Evolutionary conservation across 345 rosid genomes (phyloP), one percentile per base, ranked within the genome.

Genomic region (Geranium rotundifolium): DNA sequence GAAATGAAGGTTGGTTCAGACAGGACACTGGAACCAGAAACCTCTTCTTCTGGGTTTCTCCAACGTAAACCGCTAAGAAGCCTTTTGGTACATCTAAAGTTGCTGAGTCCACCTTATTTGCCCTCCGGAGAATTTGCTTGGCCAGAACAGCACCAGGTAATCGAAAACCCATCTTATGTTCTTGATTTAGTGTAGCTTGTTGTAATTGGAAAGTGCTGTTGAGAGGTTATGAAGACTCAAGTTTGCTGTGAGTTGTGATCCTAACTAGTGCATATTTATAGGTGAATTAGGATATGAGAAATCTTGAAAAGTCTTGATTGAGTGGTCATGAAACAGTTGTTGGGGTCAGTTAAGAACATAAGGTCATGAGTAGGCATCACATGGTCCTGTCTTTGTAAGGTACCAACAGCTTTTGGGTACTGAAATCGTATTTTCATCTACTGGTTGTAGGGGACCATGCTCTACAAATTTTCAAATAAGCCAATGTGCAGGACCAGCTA

Each of bases 1-100:
- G 73, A 57, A 79, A 73, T 29, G 73, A 71, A 66, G 76, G 74
- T n/a, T 73, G 80, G 19, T 76, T 76, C 61, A 79, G 39, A 18
- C 41, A 68, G 10, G 81, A 62, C 20, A 79, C 57, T 0, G 79
- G 81, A 41, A 76, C 63, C 20, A 69, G 29, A 20, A 57, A 74
- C 14, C 79, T 31, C 54, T 63, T 76, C 63, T 27, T 71, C 34
- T 72, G 68, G n/a, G 49, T 65, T 30, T 80, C 69, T 7, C 76
- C 76, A 39, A 76, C 69, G 19, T 76, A 76, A 31, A 66, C 59
- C 1, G 67, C 68, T 58, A 65, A 5, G 19, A 72, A 72, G n/a
- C 84, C 85, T 59, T 78, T 84, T 0, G 77, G 84, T 0, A 78
- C 67, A 15, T 70, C 19, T 41, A 34, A 34, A 34, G 41, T 3